phyloP scores from a whole-genome alignment of 192 early-diverging fungal species.

The Linnemannia zychae region DNA sequence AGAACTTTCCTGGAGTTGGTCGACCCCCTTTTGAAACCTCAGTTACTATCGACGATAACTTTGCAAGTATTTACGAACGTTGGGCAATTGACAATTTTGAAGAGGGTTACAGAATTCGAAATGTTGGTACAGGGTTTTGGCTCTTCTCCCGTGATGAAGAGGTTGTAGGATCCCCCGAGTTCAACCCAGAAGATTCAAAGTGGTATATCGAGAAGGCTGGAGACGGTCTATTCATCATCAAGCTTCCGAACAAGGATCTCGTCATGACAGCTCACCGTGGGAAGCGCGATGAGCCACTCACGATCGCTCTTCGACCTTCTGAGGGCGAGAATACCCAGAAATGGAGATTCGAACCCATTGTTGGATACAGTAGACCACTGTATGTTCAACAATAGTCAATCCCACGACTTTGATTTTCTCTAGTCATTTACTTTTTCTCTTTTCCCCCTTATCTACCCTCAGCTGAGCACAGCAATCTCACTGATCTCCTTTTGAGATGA shows the following conservation, averaged over 20 bases:
- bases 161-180: not conserved
- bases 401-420: too few species aligned
- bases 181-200: not conserved
- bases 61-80: not conserved
- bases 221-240: not conserved
- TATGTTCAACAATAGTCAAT: too few species aligned
- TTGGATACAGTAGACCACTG: not conserved
- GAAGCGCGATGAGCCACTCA: too few species aligned
- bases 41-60: not conserved
- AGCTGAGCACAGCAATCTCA: too few species aligned
- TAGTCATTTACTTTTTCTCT: too few species aligned
- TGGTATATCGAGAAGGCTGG: conserved; percentile 6
- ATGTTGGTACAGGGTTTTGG: conserved; percentile 12
- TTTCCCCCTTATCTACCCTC: too few species aligned
- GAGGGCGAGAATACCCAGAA: not conserved
- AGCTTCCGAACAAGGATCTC: not conserved
- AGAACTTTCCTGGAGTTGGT: too few species aligned
- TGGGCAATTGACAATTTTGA: not conserved
- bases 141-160: not conserved
- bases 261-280: not conserved
- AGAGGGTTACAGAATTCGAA: not conserved
- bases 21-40: not conserved
- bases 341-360: not conserved
- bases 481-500: too few species aligned
- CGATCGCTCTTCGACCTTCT: too few species aligned